A percentile compares a stretch with the other conserved stretches of the same genome.
Evolutionary conservation across 768 basidiomycete species (phyloP).

Genomic region (Kwoniella mangroviensis): DNA sequence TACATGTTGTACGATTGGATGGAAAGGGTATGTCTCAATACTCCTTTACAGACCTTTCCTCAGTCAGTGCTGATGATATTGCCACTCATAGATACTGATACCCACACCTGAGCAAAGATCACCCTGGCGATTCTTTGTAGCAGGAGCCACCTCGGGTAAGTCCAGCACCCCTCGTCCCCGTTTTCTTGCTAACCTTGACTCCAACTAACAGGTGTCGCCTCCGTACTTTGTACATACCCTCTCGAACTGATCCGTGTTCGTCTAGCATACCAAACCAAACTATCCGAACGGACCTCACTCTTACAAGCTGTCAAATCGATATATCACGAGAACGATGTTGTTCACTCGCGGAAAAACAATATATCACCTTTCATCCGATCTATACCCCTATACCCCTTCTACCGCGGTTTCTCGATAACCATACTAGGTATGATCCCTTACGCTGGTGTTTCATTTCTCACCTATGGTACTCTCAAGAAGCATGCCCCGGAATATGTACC

Average conservation of each 20-base stretch:
- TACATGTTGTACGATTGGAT: slow-evolving; percentile 95
- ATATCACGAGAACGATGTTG: slow-evolving; percentile 66
- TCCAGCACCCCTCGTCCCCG: slow-evolving; percentile 10
- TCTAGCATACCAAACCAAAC: slow-evolving; percentile 79
- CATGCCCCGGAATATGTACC: slow-evolving; percentile 58
- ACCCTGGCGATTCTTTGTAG: slow-evolving; percentile 75
- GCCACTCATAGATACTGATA: slow-evolving; percentile 71
- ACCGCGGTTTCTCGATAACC: slow-evolving; percentile 95
- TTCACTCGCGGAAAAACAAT: slow-evolving; percentile 26
- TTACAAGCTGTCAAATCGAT: slow-evolving; percentile 63
- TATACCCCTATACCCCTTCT: slow-evolving; percentile 69
- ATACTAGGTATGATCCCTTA: slow-evolving; percentile 92
- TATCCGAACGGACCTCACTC: slow-evolving; percentile 62
- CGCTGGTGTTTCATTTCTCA: slow-evolving; percentile 90
- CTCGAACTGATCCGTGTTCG: slow-evolving; percentile 94
- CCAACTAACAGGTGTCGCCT: slow-evolving; percentile 68
- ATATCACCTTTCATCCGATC: slow-evolving; percentile 50
- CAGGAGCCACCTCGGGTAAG: slow-evolving; percentile 85
- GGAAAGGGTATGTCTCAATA: slow-evolving; percentile 66
- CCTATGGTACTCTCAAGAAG: slow-evolving; percentile 74
- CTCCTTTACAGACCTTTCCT: no score
- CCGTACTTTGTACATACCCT: slow-evolving; percentile 92
- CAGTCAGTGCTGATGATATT: no score
- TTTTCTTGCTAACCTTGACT: background rate
- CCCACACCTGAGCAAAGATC: slow-evolving; percentile 79